These are phyloP conservation scores for Candida khao-thaluensis DNA, from an alignment of 805 yeast genomes.

Conservation along the genomic window DNA sequence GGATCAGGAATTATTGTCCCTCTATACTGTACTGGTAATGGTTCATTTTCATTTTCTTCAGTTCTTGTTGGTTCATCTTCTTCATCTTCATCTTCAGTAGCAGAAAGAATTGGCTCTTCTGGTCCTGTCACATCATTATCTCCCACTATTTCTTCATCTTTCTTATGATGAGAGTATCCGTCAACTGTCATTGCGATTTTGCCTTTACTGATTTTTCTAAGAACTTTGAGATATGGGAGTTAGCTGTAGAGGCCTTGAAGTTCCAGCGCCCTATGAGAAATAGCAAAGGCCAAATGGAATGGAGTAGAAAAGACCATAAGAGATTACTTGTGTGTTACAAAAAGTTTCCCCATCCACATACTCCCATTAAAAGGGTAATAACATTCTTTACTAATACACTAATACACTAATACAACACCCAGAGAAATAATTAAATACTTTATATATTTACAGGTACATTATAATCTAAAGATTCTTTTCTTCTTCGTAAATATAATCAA, in stretches of 20 bases:
- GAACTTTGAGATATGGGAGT: too few species aligned
- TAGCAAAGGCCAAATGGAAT: too few species aligned
- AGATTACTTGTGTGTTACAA: too few species aligned
- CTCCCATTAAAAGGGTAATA: too few species aligned
- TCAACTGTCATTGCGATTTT: slow-evolving; percentile 8
- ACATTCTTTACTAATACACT: too few species aligned
- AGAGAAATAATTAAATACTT: too few species aligned
- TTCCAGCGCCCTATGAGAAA: too few species aligned
- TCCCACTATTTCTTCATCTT: neutral
- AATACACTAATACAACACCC: too few species aligned
- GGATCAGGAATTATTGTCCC: slow-evolving; percentile 46
- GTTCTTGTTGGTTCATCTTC: slow-evolving; percentile 20
- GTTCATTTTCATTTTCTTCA: slow-evolving; percentile 23
- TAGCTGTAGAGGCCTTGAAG: too few species aligned
- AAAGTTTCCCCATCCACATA: too few species aligned
- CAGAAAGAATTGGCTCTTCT: slow-evolving; percentile 17
- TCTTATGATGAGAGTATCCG: neutral
- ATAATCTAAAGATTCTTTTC: slow-evolving; percentile 37
- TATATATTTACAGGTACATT: slow-evolving; percentile 7
- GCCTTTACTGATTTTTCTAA: neutral
- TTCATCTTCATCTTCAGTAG: slow-evolving; percentile 23
- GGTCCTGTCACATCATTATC: neutral
- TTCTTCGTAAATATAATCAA: slow-evolving; percentile 78
- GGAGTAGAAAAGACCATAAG: too few species aligned
- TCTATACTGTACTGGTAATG: slow-evolving; percentile 42